Percentiles rank a stretch among this genome's conserved stretches.
Evolutionary conservation across 208 protist genomes (phyloP).

Genomic region (Balamuthia mandrillaris): DNA sequence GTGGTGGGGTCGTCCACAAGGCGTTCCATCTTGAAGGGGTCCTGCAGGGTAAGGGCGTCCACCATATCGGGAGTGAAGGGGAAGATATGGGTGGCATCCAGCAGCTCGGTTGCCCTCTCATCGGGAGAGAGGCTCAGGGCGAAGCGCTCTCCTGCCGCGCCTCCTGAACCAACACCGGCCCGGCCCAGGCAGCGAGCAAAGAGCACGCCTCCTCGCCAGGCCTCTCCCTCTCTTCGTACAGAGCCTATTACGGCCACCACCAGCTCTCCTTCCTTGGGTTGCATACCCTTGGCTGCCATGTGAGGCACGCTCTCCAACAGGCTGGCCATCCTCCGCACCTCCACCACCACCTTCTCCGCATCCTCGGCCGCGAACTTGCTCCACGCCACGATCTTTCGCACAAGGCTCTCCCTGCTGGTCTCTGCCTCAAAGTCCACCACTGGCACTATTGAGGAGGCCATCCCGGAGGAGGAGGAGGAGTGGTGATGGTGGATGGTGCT

Average conservation of each 20-base stretch:
- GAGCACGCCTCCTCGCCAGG: slow-evolving; percentile 4
- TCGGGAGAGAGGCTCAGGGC: not conserved
- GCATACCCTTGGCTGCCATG: not conserved
- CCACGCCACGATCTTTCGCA: not conserved
- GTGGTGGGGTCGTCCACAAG: slow-evolving; percentile 7
- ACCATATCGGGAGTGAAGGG: slow-evolving; percentile 5
- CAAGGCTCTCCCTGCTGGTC: not conserved
- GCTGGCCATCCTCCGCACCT: not conserved
- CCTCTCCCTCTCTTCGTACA: too few relatives aligned
- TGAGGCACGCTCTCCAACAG: not conserved
- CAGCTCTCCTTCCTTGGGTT: too few relatives aligned
- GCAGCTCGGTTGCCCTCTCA: not conserved
- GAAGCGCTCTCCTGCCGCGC: not conserved
- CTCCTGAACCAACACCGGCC: not conserved
- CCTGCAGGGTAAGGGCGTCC: not conserved
- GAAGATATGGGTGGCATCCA: not conserved
- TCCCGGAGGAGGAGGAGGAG: too few relatives aligned
- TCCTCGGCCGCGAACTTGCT: not conserved
- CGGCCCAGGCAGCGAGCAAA: not conserved
- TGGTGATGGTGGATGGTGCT: too few relatives aligned
- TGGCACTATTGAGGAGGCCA: too few relatives aligned
- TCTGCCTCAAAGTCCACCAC: slow-evolving; percentile 19
- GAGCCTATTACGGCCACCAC: too few relatives aligned
- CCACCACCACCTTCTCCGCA: too few relatives aligned
- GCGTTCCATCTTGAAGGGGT: slow-evolving; percentile 9